Evolutionary conservation across 2,329 filamentous ascomycete genomes (phyloP).

Genomic region (Aspergillus spinulosporus): DNA sequence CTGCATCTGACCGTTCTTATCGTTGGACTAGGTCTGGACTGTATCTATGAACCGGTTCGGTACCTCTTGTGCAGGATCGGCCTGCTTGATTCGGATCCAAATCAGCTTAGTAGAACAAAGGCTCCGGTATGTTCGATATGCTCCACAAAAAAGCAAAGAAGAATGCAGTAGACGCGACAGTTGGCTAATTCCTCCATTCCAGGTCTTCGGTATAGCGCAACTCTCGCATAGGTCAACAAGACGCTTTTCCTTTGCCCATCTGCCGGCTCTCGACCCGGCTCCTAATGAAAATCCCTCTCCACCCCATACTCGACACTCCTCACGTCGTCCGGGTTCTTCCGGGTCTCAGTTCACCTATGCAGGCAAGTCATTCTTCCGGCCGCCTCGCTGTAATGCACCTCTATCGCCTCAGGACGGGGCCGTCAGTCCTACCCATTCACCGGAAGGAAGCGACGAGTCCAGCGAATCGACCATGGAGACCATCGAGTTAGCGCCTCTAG

Average conservation of each 20-base stretch:
- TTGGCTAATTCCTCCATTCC: too few relatives aligned
- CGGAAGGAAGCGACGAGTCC: not conserved
- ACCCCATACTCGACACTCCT: too few relatives aligned
- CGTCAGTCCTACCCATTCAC: too few relatives aligned
- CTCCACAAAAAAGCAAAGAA: not conserved
- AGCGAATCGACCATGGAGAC: not conserved
- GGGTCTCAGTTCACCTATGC: too few relatives aligned
- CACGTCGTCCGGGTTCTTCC: not conserved
- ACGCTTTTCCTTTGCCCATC: conserved; percentile 6
- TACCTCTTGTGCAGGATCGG: not conserved
- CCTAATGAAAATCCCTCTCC: not conserved
- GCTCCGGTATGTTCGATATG: not conserved
- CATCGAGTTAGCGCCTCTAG: not conserved
- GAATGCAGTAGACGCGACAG: not conserved
- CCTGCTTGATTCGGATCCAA: not conserved
- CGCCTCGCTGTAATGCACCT: too few relatives aligned
- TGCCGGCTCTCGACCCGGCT: conserved; percentile 2
- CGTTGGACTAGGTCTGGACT: not conserved
- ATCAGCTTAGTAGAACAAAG: not conserved
- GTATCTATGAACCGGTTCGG: not conserved
- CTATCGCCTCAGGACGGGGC: too few relatives aligned
- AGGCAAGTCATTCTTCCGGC: too few relatives aligned
- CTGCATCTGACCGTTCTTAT: not conserved
- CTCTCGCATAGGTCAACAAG: conserved; percentile 7
- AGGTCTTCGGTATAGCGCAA: conserved; percentile 10